Conservation (phyloP, 768 basidiomycete genomes). For the Piloderma croceum region DNA sequence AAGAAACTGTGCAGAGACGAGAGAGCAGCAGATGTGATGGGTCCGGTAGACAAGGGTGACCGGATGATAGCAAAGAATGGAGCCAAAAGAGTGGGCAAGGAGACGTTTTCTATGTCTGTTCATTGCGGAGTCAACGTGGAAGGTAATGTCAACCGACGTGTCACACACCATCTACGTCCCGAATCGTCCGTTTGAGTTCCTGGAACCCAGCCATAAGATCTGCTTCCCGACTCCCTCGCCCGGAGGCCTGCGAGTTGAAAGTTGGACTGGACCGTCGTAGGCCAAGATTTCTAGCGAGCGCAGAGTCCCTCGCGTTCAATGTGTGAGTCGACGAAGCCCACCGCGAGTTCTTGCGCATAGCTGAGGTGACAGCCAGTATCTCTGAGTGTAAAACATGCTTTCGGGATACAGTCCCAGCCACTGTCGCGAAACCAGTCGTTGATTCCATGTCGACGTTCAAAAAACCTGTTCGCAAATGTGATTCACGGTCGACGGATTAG, state of each 20-base stretch:
- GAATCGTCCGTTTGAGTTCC: conserved; percentile 70
- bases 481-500: too few species aligned
- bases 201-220: conserved; percentile 90
- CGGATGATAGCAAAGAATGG: conserved; percentile 94
- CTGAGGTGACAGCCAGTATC: conserved; percentile 84
- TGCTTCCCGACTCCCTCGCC: conserved; percentile 60
- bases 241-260: conserved; percentile 35
- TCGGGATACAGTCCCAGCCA: conserved; percentile 39
- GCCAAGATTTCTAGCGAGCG: conserved; percentile 69
- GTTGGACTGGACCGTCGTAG: conserved; percentile 53
- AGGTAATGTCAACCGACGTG: conserved; percentile 5
- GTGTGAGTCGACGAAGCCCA: conserved; percentile 71
- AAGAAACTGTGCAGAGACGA: conserved; percentile 87
- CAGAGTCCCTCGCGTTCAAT: conserved; percentile 48
- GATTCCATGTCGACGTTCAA: too few species aligned
- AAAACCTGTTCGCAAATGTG: too few species aligned
- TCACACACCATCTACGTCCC: conserved; percentile 58
- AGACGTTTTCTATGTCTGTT: conserved; percentile 54
- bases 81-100: conserved; percentile 59
- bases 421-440: too few species aligned
- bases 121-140: conserved; percentile 11
- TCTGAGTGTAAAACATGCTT: conserved; percentile 86
- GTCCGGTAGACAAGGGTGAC: conserved; percentile 91
- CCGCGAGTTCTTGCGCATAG: conserved; percentile 96
- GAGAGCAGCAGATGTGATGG: conserved; percentile 93